A percentile compares a stretch with the other conserved stretches of the same genome.
These are phyloP conservation scores for Metschnikowia peoriensis DNA, from an alignment of 805 yeast species.

Conservation along the genomic window DNA sequence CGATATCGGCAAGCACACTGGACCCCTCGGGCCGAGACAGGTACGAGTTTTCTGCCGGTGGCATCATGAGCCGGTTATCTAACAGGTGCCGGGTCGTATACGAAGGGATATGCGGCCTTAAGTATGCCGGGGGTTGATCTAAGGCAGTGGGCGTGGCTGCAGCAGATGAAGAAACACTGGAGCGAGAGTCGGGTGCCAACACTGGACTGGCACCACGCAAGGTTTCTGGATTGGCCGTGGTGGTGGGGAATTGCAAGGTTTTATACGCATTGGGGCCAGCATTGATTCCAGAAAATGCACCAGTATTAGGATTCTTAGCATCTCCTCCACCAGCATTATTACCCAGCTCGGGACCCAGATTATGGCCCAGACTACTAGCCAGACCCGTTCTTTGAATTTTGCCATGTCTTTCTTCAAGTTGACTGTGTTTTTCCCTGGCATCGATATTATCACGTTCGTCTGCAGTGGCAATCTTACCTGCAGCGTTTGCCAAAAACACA, in stretches of 20 bases:
- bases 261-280: too few relatives aligned
- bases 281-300: too few relatives aligned
- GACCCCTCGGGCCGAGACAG: constrained; percentile 48
- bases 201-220: too few relatives aligned
- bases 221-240: too few relatives aligned
- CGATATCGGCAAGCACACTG: constrained; percentile 53
- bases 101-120: constrained; percentile 20
- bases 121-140: constrained; percentile 3
- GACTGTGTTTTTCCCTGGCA: constrained; percentile 49
- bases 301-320: too few relatives aligned
- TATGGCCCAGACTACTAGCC: neutral
- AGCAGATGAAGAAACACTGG: neutral
- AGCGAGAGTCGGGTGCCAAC: neutral
- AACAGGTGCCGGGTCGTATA: constrained; percentile 16
- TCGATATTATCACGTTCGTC: constrained; percentile 62
- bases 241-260: too few relatives aligned
- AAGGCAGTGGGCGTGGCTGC: constrained; percentile 1
- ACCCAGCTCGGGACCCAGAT: neutral
- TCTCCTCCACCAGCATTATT: too few relatives aligned
- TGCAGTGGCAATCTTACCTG: constrained; percentile 70
- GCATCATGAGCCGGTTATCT: constrained; percentile 35
- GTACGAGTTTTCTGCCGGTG: constrained; percentile 41
- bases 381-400: neutral
- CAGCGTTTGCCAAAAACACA: constrained; percentile 73
- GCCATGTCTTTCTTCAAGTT: constrained; percentile 32